Percentiles rank a stretch among this genome's conserved stretches.
phyloP scores from a whole-genome alignment of 2,329 filamentous ascomycete species.

The Colletotrichum caudatum region DNA sequence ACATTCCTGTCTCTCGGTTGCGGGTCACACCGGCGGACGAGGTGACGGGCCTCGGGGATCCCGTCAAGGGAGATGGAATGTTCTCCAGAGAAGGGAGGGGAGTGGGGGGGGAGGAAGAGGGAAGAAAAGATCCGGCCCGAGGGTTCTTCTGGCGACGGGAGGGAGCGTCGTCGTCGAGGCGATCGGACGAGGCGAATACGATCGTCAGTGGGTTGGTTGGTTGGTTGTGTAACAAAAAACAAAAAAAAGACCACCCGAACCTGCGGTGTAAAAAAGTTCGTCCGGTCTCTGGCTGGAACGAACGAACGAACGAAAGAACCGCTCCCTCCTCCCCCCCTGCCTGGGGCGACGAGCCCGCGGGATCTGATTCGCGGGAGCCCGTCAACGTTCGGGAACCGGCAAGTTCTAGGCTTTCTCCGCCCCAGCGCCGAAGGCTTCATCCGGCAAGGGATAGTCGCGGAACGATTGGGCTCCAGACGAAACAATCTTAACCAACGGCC shows the following conservation, averaged over 20 bases:
- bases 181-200: not conserved
- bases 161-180: not conserved
- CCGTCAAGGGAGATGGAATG: not conserved
- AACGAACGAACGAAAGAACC: not conserved
- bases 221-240: too few species aligned
- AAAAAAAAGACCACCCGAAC: conserved; percentile 6
- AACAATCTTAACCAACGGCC: not conserved
- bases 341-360: not conserved
- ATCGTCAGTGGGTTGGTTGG: not conserved
- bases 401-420: not conserved
- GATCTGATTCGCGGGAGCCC: conserved; percentile 1
- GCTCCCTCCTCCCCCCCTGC: not conserved
- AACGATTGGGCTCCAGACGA: conserved; percentile 6
- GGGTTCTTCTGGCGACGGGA: not conserved
- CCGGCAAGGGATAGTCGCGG: not conserved
- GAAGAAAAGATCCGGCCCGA: not conserved
- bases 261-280: conserved; percentile 26
- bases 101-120: not conserved
- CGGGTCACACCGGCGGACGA: not conserved
- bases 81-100: not conserved
- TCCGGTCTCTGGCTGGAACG: not conserved
- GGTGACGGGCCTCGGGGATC: not conserved
- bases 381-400: not conserved
- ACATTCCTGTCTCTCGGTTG: not conserved
- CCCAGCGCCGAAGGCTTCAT: not conserved